phyloP scores from a whole-genome alignment of 805 yeast genomes.

The Saccharomycopsis sp. region DNA sequence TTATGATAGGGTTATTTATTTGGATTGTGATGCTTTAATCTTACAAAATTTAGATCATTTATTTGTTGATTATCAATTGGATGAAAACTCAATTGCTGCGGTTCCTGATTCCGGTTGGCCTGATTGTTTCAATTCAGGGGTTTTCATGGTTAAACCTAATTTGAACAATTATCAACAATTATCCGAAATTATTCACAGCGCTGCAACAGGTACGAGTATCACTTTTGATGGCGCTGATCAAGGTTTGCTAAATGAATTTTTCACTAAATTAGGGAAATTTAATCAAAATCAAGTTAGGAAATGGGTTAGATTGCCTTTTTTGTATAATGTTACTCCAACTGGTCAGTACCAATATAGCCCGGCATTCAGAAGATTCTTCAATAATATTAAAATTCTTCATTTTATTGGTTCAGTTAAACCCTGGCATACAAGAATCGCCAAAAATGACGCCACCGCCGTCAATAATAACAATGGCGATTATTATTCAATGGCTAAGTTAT shows the following conservation, averaged over 20 bases:
- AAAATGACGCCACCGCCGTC: background rate
- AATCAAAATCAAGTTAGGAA: slow-evolving; percentile 21
- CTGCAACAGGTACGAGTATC: background rate
- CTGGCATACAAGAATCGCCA: slow-evolving; percentile 31
- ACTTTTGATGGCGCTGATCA: slow-evolving; percentile 88
- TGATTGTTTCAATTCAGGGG: slow-evolving; percentile 80
- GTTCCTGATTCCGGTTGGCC: slow-evolving; percentile 90
- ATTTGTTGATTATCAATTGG: slow-evolving; percentile 2
- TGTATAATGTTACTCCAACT: slow-evolving; percentile 72
- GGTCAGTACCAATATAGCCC: slow-evolving; percentile 63
- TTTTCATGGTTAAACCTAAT: slow-evolving; percentile 55
- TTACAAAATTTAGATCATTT: slow-evolving; percentile 15
- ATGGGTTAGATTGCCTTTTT: slow-evolving; percentile 73
- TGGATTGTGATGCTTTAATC: slow-evolving; percentile 56
- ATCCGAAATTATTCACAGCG: slow-evolving; percentile 24
- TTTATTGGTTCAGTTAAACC: slow-evolving; percentile 62
- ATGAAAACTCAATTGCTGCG: slow-evolving; percentile 32
- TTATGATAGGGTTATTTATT: slow-evolving; percentile 38
- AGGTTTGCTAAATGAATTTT: slow-evolving; percentile 75
- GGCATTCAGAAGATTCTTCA: slow-evolving; percentile 48
- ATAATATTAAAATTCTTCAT: slow-evolving; percentile 45
- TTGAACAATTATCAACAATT: slow-evolving; percentile 36
- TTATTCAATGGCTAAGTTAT: background rate
- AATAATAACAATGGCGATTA: slow-evolving; percentile 1
- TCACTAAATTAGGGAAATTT: slow-evolving; percentile 28